Base-by-base conservation (phyloP, 192 early-diverging fungal species). In the Thamnidium elegans region DNA sequence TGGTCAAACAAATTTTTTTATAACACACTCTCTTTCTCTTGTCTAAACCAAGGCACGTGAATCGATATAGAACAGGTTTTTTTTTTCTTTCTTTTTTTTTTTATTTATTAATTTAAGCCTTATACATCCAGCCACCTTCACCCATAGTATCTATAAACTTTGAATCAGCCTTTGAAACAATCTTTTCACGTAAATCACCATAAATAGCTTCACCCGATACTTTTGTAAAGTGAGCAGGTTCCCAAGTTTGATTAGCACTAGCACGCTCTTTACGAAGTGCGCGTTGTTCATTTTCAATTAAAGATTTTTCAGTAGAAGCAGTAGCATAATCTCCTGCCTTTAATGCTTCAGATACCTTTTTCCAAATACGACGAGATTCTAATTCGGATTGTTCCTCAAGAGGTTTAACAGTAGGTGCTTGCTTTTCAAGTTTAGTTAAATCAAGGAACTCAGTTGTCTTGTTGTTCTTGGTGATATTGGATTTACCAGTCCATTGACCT, bases 321-420 rank as follows among this genome's bases (percentile, higher is more conserved):
- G 79, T 75, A 5, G 79, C 75, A 64, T 87, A 92, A 71, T 90
- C 86, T 42, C 84, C 86, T 44, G 75, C 71, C 51, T 72, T 78
- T 20, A 92, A 75, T 8, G 90, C 87, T 45, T 86, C 77, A 1
- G 89, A 77, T 13, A 92, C 89, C 65, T 77, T 74, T 20, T 82
- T 55, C 90, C 90, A 92, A 31, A 92, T 73, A 19, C 75, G 78
- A 55, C 86, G 88, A 55, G 86, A 88, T 58, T 92, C 90, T 13
- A 90, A 60, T 39, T 65, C 68, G 19, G 73, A 74, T 75, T 89
- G 86, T 58, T 89, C 76, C 1, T 75, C 68, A n/a, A 82, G 34
- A 23, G 88, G 79, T 46, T 74, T 71, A 30, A 92, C 76, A 31
- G 84, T 87, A n/a, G 83, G 83, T 34, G 75, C 65, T 1, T 82